A percentile compares a stretch with the other conserved stretches of the same genome.
Conservation (phyloP, 345 rosid species). For the Eucalyptus microcorys region DNA sequence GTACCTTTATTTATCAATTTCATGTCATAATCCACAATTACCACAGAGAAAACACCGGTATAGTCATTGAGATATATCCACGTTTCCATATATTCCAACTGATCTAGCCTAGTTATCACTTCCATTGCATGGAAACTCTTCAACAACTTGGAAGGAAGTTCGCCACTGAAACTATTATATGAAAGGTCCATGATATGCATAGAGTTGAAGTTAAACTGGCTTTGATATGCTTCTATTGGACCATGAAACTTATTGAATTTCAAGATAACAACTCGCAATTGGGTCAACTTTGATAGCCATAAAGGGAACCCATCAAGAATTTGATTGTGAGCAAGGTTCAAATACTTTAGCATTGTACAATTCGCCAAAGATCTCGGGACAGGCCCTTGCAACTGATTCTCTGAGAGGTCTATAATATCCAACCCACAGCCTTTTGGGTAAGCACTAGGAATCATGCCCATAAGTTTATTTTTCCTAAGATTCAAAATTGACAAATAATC, state of each 20-base stretch:
- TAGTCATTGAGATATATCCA: too few species aligned
- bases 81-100: accelerated
- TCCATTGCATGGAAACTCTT: neutral
- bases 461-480: neutral
- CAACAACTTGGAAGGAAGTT: neutral
- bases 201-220: neutral
- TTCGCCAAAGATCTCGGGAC: neutral
- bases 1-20: neutral
- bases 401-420: neutral
- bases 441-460: neutral
- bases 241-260: neutral
- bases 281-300: neutral
- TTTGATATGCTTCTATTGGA: neutral
- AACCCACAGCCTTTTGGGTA: neutral
- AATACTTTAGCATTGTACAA: neutral
- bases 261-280: neutral
- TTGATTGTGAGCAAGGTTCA: neutral
- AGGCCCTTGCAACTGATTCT: neutral
- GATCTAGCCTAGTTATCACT: too few species aligned
- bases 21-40: accelerated
- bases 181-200: neutral
- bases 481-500: accelerated
- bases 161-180: neutral
- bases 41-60: too few species aligned
- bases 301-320: neutral